Evolutionary conservation across 768 basidiomycete species (phyloP), one percentile per base, ranked within the genome.

Genomic region (Rhodosporidiobolus odoratus): DNA sequence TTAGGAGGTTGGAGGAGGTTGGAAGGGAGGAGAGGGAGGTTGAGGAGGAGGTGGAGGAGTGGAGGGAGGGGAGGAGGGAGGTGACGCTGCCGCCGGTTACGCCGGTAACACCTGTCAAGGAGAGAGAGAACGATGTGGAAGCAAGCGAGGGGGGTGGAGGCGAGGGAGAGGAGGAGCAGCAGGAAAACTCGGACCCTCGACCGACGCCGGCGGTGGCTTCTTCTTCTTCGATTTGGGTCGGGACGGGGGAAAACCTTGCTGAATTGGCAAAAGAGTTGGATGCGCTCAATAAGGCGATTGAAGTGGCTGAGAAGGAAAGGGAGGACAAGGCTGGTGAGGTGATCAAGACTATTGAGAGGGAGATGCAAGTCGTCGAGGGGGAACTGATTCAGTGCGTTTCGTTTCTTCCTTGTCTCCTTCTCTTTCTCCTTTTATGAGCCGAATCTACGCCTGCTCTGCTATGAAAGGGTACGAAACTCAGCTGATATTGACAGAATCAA

Each of bases 251-350:
- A 62, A 60, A 27, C 15, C 41, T 74, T 7, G 58, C 66, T 30
- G 73, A 74, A 21, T 52, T 74, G 17, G 73, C 69, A 30, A 61
- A 59, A 38, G 73, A 74, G 50, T 57, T 74, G 17, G 73, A 74
- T 34, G 56, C 54, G 41, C 59, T 74, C 47, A 71, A 74, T 57
- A 70, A 68, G 48, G 56, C 56, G 21, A 74, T 74, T 34, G 54
- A 56, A 21, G 56, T 57, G 38, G 60, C 60, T n/a, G 69, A 68
- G 45, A 4, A 7, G 37, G 58, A 62, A n/a, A 56, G 64, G 34
- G 40, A 62, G 4, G 53, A 45, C 23, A 62, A 65, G 41, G 66
- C 66, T 7, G 38, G 23, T 27, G 73, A 74, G 35, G 69, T 64
- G 4, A 41, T 74, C 21, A 52, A 45, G n/a, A 35, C 19, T 10